phyloP scores from a whole-genome alignment of 495 filamentous ascomycete genomes.

The Amphirosellinia nigrospora region DNA sequence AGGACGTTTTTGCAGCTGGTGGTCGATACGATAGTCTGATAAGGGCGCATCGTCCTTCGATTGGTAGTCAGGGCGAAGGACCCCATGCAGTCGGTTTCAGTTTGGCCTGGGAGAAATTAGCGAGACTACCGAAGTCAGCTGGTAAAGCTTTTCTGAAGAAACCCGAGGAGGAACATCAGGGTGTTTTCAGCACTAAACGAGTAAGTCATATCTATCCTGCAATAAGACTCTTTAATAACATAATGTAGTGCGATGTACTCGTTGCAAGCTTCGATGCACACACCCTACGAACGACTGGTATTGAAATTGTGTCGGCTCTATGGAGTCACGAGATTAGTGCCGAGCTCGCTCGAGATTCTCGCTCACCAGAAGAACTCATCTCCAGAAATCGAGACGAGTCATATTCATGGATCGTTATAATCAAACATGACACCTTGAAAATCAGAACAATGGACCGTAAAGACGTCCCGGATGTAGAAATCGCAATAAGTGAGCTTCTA shows the following conservation, averaged over 20 bases:
- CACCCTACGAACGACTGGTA: slow-evolving; percentile 74
- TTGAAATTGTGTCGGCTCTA: slow-evolving; percentile 77
- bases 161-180: slow-evolving; percentile 57
- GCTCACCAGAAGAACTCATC: slow-evolving; percentile 77
- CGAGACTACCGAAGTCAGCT: slow-evolving; percentile 65
- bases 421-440: slow-evolving; percentile 83
- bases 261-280: slow-evolving; percentile 83
- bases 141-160: slow-evolving; percentile 73
- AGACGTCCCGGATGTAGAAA: slow-evolving; percentile 75
- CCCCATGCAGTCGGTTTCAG: slow-evolving; percentile 91
- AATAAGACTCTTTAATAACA: slow-evolving; percentile 9
- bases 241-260: slow-evolving; percentile 76
- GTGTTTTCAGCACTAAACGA: slow-evolving; percentile 67
- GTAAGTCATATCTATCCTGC: slow-evolving; percentile 48
- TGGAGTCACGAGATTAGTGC: slow-evolving; percentile 87
- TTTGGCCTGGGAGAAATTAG: slow-evolving; percentile 83
- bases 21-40: slow-evolving; percentile 92
- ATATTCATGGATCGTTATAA: slow-evolving; percentile 84
- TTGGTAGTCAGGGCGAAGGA: slow-evolving; percentile 55
- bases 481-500: slow-evolving; percentile 76
- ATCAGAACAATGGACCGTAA: slow-evolving; percentile 75
- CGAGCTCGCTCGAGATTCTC: slow-evolving; percentile 80
- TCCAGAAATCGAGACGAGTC: slow-evolving; percentile 73
- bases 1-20: slow-evolving; percentile 90
- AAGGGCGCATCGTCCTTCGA: slow-evolving; percentile 67